Evolutionary conservation across 306 rosid genomes (phyloP).

Genomic region (Fragaria nilgerrensis): DNA sequence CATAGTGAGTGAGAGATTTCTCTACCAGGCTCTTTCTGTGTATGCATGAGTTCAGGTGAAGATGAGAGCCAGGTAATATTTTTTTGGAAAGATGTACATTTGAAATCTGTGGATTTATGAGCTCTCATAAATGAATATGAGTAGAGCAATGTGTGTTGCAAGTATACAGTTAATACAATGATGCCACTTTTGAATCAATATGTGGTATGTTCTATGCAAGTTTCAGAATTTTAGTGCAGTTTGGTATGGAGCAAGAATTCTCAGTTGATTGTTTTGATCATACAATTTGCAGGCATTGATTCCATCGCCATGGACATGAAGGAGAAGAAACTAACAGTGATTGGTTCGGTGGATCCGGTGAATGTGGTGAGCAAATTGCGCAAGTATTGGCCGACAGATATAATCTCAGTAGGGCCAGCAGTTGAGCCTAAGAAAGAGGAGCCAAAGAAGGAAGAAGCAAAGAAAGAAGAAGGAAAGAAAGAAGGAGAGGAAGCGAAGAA

Average conservation of each 20-base stretch:
- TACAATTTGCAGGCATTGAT: conserved; percentile 65
- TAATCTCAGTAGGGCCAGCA: conserved; percentile 73
- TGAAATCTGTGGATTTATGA: not conserved
- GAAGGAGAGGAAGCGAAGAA: conserved; percentile 59
- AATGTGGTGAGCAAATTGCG: conserved; percentile 75
- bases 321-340: conserved; percentile 74
- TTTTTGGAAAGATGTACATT: not conserved
- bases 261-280: not conserved
- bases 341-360: conserved; percentile 86
- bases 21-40: not conserved
- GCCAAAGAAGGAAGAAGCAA: conserved; percentile 59
- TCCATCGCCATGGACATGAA: conserved; percentile 87
- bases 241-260: not conserved
- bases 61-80: not conserved
- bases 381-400: conserved; percentile 60
- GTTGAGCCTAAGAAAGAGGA: conserved; percentile 91
- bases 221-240: not conserved
- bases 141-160: not conserved
- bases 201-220: not conserved
- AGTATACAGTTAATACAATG: not conserved
- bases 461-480: conserved; percentile 56
- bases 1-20: not conserved
- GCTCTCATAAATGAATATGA: not conserved
- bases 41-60: not conserved
- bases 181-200: not conserved